Base-by-base conservation (phyloP, 2,329 filamentous ascomycete species). In the Neonectria hederae region DNA sequence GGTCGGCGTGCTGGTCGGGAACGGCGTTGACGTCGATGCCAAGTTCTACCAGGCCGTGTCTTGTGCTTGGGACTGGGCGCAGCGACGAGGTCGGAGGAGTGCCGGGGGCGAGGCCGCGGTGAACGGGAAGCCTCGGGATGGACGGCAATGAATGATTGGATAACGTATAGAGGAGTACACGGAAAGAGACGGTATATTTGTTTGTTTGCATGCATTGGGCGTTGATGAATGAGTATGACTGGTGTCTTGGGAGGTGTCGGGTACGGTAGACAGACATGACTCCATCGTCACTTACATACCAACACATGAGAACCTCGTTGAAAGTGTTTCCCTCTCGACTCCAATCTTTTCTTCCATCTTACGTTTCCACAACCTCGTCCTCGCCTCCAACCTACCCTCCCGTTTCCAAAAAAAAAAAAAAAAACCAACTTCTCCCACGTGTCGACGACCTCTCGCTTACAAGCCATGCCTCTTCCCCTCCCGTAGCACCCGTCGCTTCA, bases 21-120 rank as follows among this genome's bases (percentile, higher is more conserved):
- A 45, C 0, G 80, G 81, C 2, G 67, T 81, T 2, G 78, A 81
- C 42, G 76, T 80, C 11, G 79, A 81, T 56, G 71, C 58, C 51
- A 52, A 59, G 21, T 68, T 77, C 54, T 64, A 58, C 10, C 42
- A 63, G 30, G 69, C 61, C 6, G 70, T 71, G 58, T 58, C 55
- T 14, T 69, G 69, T 59, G 56, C 40, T 17, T 65, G 57, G 51
- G 35, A 68, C 4, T 57, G 61, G 54, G 40, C 72, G 28, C 4
- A 52, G n/a, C 42, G 62, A 8, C 58, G 54, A 51, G 43, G 35
- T 43, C 22, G 38, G 63, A 54, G 13, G 43, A 24, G 53, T 26
- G 30, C 19, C 43, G 45, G 9, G 3, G 30, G 9, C 10, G 5
- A 38, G 14, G 13, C 14, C 14, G 38, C 38, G 49, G 42, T 60